Percentiles rank a stretch among this genome's conserved stretches.
Evolutionary conservation across 1,284 basidiomycete species (phyloP).

Genomic region (Austroboletus olivaceoglutinosus): DNA sequence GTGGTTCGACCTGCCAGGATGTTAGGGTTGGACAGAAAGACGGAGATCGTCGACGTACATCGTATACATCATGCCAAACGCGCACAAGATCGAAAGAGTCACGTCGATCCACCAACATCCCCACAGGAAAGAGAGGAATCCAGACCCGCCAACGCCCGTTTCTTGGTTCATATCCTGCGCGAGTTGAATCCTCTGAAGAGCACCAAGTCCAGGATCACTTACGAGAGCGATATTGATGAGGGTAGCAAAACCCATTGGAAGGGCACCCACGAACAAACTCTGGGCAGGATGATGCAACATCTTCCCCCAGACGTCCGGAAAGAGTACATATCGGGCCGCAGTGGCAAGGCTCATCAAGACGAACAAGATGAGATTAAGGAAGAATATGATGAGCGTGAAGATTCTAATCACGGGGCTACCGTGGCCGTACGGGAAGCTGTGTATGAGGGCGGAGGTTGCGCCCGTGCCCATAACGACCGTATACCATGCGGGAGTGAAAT

Average conservation of each 20-base stretch:
- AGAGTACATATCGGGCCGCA: slow-evolving; percentile 47
- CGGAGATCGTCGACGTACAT: slow-evolving; percentile 41
- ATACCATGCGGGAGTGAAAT: slow-evolving; percentile 48
- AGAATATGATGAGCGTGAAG: slow-evolving; percentile 45
- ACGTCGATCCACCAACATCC: slow-evolving; percentile 64
- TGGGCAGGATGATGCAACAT: slow-evolving; percentile 53
- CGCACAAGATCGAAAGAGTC: slow-evolving; percentile 45
- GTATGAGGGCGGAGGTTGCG: slow-evolving; percentile 39
- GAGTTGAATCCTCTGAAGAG: neutral
- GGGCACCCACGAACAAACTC: slow-evolving; percentile 57
- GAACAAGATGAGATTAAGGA: slow-evolving; percentile 54
- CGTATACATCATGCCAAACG: slow-evolving; percentile 55
- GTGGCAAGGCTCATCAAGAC: slow-evolving; percentile 43
- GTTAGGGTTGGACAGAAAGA: neutral
- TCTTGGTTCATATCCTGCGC: slow-evolving; percentile 31
- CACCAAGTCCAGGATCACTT: slow-evolving; percentile 32
- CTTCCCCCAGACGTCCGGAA: slow-evolving; percentile 44
- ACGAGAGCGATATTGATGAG: slow-evolving; percentile 49
- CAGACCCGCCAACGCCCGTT: slow-evolving; percentile 41
- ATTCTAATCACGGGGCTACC: slow-evolving; percentile 32
- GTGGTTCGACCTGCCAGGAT: slow-evolving; percentile 44
- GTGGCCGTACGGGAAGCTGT: slow-evolving; percentile 42
- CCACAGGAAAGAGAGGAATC: slow-evolving; percentile 53
- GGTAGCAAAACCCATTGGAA: slow-evolving; percentile 62
- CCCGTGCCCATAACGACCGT: slow-evolving; percentile 48